Conservation (phyloP, 148 eudicot genomes). For the Euryodendron excelsum region DNA sequence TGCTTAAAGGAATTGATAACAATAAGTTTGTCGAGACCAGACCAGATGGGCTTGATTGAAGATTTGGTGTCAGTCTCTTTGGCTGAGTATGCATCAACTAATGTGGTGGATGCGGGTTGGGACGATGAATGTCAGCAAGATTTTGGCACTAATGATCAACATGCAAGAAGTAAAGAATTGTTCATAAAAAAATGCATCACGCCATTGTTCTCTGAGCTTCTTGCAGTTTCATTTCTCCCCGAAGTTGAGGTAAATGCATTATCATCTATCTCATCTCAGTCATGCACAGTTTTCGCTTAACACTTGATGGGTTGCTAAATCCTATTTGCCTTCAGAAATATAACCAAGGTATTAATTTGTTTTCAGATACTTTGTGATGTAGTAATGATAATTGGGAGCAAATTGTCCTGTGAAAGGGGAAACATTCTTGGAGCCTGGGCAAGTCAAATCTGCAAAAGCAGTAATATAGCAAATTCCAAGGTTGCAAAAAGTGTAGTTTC, state of each 20-base stretch:
- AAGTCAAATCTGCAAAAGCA: slow-evolving; percentile 36
- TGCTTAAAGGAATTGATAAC: slow-evolving; percentile 46
- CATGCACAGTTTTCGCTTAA: background rate
- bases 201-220: slow-evolving; percentile 44
- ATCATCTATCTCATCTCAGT: background rate
- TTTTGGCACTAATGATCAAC: slow-evolving; percentile 29
- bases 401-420: slow-evolving; percentile 34
- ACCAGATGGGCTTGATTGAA: slow-evolving; percentile 27
- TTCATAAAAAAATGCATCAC: slow-evolving; percentile 37
- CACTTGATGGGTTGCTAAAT: background rate
- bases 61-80: slow-evolving; percentile 32
- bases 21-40: slow-evolving; percentile 30
- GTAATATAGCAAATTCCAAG: slow-evolving; percentile 32
- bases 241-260: slow-evolving; percentile 48
- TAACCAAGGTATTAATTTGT: background rate
- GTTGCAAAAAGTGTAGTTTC: slow-evolving; percentile 40
- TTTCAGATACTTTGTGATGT: slow-evolving; percentile 51
- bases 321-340: background rate
- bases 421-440: slow-evolving; percentile 43
- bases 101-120: slow-evolving; percentile 16
- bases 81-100: slow-evolving; percentile 22
- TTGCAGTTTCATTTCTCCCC: slow-evolving; percentile 38
- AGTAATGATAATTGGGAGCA: slow-evolving; percentile 37
- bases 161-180: slow-evolving; percentile 25
- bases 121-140: slow-evolving; percentile 23